Evolutionary conservation across 306 rosid species (phyloP).

Genomic region (Vigna nakashimae): DNA sequence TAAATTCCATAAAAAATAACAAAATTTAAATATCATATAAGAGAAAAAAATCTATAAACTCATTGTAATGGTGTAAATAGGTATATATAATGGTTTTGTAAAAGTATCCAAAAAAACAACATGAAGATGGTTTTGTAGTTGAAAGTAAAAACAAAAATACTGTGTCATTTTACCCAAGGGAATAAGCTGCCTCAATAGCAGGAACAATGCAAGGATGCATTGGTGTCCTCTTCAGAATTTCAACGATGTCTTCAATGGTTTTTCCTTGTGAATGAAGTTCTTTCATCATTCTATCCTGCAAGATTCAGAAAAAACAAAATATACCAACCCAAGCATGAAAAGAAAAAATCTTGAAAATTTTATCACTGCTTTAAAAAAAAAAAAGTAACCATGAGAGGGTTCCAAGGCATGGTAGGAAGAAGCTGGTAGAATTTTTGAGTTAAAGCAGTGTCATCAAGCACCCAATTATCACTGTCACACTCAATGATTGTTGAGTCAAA

Average conservation of each 20-base stretch:
- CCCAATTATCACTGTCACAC: conserved; percentile 77
- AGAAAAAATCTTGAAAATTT: background rate
- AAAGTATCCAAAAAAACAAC: no score
- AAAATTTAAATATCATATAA: no score
- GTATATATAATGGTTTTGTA: no score
- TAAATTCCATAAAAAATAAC: no score
- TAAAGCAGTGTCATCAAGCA: conserved; percentile 60
- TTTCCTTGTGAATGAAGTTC: conserved; percentile 65
- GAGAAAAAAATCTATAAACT: no score
- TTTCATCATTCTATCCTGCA: conserved; percentile 63
- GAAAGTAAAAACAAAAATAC: background rate
- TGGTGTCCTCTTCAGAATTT: conserved; percentile 57
- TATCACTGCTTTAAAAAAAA: background rate
- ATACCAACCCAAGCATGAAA: background rate
- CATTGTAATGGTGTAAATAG: no score
- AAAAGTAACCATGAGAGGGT: conserved; percentile 65
- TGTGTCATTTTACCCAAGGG: conserved; percentile 56
- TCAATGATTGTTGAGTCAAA: conserved; percentile 72
- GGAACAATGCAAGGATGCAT: conserved; percentile 58
- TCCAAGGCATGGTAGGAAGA: conserved; percentile 61
- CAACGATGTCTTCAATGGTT: conserved; percentile 54
- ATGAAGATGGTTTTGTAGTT: no score
- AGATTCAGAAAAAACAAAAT: background rate
- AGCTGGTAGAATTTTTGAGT: conserved; percentile 60
- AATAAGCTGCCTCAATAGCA: conserved; percentile 61